Conservation (phyloP, 169 alveolate genomes). For the Eimeria brunetti region DNA sequence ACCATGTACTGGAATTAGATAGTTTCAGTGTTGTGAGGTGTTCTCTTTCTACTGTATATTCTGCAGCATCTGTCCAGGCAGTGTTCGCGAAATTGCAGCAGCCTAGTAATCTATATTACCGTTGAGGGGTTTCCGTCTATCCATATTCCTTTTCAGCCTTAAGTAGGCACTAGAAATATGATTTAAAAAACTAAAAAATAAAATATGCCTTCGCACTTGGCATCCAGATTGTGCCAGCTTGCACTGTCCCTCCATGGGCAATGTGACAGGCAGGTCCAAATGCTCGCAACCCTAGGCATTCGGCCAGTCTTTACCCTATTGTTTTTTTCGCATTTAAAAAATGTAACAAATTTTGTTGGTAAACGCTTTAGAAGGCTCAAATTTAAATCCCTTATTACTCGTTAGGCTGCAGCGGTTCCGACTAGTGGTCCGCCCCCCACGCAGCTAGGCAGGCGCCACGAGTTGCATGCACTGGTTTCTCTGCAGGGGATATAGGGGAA, state of each 20-base stretch:
- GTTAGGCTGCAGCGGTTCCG: slow-evolving; percentile 30
- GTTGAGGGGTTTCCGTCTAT: neutral
- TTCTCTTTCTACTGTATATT: neutral
- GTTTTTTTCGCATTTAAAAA: too few species aligned
- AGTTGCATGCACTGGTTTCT: neutral
- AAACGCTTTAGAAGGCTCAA: neutral
- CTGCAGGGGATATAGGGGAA: neutral
- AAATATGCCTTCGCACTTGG: neutral
- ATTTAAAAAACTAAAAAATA: neutral
- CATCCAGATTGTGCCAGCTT: neutral
- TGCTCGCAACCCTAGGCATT: neutral
- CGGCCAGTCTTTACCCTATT: neutral
- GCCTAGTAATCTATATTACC: neutral
- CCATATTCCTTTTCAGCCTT: neutral
- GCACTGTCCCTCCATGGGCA: neutral
- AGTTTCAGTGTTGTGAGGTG: too few species aligned
- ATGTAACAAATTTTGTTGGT: neutral
- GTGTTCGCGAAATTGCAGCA: neutral
- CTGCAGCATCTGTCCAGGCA: neutral
- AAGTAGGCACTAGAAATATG: neutral
- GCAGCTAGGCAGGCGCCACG: slow-evolving; percentile 4
- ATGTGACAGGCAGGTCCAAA: neutral
- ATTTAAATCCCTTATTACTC: neutral
- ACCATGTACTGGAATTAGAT: neutral
- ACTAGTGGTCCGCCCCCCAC: slow-evolving; percentile 5